A percentile compares a stretch with the other conserved stretches of the same genome.
These are phyloP conservation scores for Paraurostyla sp. DNA, from an alignment of 73 alveolate genomes.

Conservation along the genomic window DNA sequence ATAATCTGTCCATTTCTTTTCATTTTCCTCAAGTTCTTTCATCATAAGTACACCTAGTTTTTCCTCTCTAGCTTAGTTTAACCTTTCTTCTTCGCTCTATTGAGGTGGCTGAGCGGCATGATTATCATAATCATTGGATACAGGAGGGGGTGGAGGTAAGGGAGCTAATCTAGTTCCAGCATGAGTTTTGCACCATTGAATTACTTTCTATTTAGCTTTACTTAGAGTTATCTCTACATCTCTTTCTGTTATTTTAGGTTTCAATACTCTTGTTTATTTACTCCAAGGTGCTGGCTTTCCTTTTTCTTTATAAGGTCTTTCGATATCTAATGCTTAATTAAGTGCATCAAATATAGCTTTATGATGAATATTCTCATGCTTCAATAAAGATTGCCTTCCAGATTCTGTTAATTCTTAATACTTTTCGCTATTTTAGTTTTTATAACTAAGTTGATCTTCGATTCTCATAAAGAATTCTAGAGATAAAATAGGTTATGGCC, in stretches of 20 bases:
- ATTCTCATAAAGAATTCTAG: slow-evolving; percentile 8
- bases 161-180: slow-evolving; percentile 50
- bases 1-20: slow-evolving; percentile 71
- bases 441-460: slow-evolving; percentile 8
- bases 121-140: slow-evolving; percentile 18
- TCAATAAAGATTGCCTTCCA: neutral
- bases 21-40: slow-evolving; percentile 67
- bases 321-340: slow-evolving; percentile 35
- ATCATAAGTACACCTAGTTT: slow-evolving; percentile 63
- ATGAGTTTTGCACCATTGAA: slow-evolving; percentile 32
- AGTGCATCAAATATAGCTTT: slow-evolving; percentile 46
- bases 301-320: slow-evolving; percentile 56
- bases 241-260: neutral
- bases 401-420: slow-evolving; percentile 16
- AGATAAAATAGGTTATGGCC: neutral
- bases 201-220: slow-evolving; percentile 10
- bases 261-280: slow-evolving; percentile 45
- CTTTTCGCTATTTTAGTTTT: neutral
- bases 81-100: slow-evolving; percentile 60
- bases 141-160: slow-evolving; percentile 39
- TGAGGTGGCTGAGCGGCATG: neutral
- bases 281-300: slow-evolving; percentile 60
- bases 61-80: slow-evolving; percentile 65
- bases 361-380: slow-evolving; percentile 34
- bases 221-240: slow-evolving; percentile 14